Evolutionary conservation across 2,329 filamentous ascomycete species (phyloP).

Genomic region (Beauveria caledonica): DNA sequence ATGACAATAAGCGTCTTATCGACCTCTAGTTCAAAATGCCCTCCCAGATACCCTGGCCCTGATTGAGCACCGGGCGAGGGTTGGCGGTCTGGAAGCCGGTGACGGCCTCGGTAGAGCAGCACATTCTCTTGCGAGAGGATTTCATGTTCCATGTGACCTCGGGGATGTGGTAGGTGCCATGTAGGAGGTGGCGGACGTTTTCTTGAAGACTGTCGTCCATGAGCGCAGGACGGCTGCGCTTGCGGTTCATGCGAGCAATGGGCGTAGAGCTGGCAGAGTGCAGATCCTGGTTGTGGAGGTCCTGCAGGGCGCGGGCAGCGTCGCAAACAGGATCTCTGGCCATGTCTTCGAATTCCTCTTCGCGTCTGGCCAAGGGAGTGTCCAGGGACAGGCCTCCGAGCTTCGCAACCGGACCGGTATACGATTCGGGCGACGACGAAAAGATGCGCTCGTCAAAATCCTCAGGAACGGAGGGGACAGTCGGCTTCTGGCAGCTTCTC

Average conservation of each 20-base stretch:
- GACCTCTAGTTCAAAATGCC: slow-evolving; percentile 47
- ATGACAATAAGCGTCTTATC: slow-evolving; percentile 1
- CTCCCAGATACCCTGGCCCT: slow-evolving; percentile 60
- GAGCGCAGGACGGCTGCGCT: slow-evolving; percentile 52
- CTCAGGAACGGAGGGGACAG: slow-evolving; percentile 50
- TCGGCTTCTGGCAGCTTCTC: slow-evolving; percentile 43
- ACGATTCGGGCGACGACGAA: slow-evolving; percentile 50
- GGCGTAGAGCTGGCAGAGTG: slow-evolving; percentile 29
- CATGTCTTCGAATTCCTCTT: slow-evolving; percentile 38
- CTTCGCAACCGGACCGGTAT: slow-evolving; percentile 44
- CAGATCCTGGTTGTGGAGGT: slow-evolving; percentile 47
- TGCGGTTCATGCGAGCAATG: slow-evolving; percentile 32
- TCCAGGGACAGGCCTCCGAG: slow-evolving; percentile 41
- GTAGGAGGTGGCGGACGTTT: slow-evolving; percentile 57
- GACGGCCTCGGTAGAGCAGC: slow-evolving; percentile 53
- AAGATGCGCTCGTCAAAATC: slow-evolving; percentile 43
- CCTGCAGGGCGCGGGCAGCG: slow-evolving; percentile 51
- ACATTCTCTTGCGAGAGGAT: slow-evolving; percentile 55
- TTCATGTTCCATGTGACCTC: slow-evolving; percentile 31
- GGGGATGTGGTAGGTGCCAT: slow-evolving; percentile 25
- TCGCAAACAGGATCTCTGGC: slow-evolving; percentile 37
- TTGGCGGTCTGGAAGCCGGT: slow-evolving; percentile 37
- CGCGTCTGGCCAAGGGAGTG: slow-evolving; percentile 37
- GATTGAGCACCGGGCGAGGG: slow-evolving; percentile 42
- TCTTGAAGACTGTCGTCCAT: slow-evolving; percentile 55